Base-by-base conservation (phyloP, 805 yeast genomes). In the Millerozyma acaciae region DNA sequence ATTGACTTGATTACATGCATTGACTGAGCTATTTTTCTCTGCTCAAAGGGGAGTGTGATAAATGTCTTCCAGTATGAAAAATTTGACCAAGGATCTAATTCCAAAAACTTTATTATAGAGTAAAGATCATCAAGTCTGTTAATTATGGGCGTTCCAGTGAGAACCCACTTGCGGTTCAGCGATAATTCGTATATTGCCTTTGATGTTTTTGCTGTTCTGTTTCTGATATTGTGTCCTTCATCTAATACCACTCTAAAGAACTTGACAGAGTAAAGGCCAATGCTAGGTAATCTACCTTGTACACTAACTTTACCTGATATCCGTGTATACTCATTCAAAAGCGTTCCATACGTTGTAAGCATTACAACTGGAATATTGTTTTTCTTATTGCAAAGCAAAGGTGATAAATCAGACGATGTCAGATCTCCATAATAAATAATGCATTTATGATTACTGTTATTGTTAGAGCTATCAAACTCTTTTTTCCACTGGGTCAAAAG, bases 101-200 rank as follows among this genome's bases (percentile, higher is more conserved):
- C 68, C 30, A 90, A 59, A 48, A 81, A 90, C 44, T 78, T 76
- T 12, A 88, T 75, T 30, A 88, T 57, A 5, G 95, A 80, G 51
- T 75, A 89, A 29, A 90, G 59, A 54, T 90, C 97, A 54, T 90
- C 97, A 7, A 90, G 64, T 41, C 89, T 64, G 55, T 89, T 89
- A 24, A 88, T 83, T 18, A 89, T 84, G 0, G 97, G 97, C 0
- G 97, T 89, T 6, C 97, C 97, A 0, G 97, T 87, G 29, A 90
- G 63, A 3, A 83, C 68, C 97, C 97, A 89, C 39, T 77, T 76
- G 30, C 93, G 66, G 13, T 68, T 63, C 46, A 85, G 77, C 7
- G 60, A 48, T n/a, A 89, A 50, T 15, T 75, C 82, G 55, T 75
- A 76, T 6, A 88, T 71, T 0, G 97, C 83, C 42, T 78, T 80